Evolutionary conservation across 768 basidiomycete genomes (phyloP).

Genomic region (Lactarius tabidus): DNA sequence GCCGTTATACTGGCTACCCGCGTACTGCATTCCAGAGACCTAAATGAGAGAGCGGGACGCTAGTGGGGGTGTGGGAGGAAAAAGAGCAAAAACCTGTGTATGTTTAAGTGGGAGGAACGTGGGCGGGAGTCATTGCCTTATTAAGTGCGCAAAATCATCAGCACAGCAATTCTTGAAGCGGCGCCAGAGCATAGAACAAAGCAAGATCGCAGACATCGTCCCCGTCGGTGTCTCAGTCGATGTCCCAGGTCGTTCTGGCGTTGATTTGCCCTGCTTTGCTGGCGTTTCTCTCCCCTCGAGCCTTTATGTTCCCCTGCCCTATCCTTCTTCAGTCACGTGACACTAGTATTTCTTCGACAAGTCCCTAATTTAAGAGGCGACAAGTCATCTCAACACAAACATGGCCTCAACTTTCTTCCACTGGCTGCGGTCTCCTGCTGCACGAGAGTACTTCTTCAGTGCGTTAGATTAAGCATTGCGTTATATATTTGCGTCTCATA

Average conservation of each 20-base stretch:
- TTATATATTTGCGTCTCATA: conserved; percentile 20
- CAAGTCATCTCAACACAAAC: not conserved
- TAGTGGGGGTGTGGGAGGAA: conserved; percentile 7
- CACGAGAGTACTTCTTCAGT: conserved; percentile 95
- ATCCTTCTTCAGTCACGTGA: not conserved
- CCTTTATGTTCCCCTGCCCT: not conserved
- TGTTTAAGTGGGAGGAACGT: conserved; percentile 17
- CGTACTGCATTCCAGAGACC: conserved; percentile 17
- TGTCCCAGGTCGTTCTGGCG: not conserved
- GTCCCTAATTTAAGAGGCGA: too few relatives aligned
- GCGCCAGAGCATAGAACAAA: not conserved
- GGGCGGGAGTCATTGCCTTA: conserved; percentile 24
- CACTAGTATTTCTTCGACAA: not conserved
- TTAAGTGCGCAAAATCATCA: conserved; percentile 1
- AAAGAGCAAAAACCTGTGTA: conserved; percentile 6
- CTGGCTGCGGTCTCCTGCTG: conserved; percentile 90
- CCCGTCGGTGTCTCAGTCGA: not conserved
- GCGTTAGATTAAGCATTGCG: conserved; percentile 32
- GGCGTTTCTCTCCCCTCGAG: not conserved
- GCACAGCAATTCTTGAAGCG: not conserved
- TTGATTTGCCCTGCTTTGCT: not conserved
- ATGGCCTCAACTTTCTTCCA: conserved; percentile 85
- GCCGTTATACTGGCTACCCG: conserved; percentile 14
- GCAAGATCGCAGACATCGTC: not conserved
- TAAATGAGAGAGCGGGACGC: not conserved